phyloP scores from a whole-genome alignment of 352 stramenopile genomes.

The Elongisporangium anandrum region DNA sequence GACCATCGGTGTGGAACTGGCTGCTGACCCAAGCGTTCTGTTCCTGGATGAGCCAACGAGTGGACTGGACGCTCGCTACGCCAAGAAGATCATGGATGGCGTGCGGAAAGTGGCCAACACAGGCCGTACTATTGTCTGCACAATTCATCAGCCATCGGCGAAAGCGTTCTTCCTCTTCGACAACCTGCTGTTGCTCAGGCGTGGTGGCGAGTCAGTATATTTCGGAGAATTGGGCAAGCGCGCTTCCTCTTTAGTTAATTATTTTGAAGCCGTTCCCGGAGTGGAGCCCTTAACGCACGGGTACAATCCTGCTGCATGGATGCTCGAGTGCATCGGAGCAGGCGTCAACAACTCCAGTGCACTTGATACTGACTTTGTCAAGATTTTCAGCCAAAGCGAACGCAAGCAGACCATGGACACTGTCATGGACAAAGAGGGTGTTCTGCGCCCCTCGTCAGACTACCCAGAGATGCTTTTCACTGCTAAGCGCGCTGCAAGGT shows the following conservation, averaged over 20 bases:
- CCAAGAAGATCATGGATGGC: constrained; percentile 65
- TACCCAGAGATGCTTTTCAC: constrained; percentile 9
- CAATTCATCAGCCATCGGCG: constrained; percentile 85
- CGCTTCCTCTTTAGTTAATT: constrained; percentile 23
- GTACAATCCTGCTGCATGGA: constrained; percentile 27
- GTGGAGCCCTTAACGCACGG: constrained; percentile 24
- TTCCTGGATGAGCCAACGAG: constrained; percentile 67
- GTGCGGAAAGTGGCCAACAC: constrained; percentile 67
- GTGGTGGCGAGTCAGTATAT: constrained; percentile 57
- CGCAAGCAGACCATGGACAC: constrained; percentile 5
- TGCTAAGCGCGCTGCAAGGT: constrained; percentile 12
- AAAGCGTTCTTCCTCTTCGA: constrained; percentile 84
- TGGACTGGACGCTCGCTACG: constrained; percentile 58
- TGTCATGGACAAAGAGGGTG: constrained; percentile 12
- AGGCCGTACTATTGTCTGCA: constrained; percentile 72
- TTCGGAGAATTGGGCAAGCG: constrained; percentile 64
- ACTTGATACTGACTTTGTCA: constrained; percentile 18
- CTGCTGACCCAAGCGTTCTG: constrained; percentile 64
- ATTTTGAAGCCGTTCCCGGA: constrained; percentile 40
- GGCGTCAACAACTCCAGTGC: constrained; percentile 73
- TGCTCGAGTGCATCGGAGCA: constrained; percentile 37
- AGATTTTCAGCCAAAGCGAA: constrained; percentile 13
- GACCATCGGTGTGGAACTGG: constrained; percentile 83
- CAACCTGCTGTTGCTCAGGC: constrained; percentile 58
- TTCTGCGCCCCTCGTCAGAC: background rate